Conservation (phyloP, 2,329 filamentous ascomycete species). For the Sclerotinia nivalis region DNA sequence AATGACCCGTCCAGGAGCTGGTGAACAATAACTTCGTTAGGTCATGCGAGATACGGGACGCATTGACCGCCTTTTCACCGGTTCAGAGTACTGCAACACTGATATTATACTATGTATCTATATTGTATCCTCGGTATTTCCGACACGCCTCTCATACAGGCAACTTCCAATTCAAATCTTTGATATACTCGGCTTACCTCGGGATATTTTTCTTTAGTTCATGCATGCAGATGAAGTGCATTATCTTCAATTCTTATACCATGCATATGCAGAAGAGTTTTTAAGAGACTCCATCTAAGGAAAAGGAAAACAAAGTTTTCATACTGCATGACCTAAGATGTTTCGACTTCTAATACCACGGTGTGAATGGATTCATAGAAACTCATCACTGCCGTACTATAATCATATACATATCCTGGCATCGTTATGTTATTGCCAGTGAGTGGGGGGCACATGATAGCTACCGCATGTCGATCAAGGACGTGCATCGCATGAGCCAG, state of each 20-base stretch:
- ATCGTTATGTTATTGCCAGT: background rate
- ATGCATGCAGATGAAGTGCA: constrained; percentile 7
- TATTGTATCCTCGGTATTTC: background rate
- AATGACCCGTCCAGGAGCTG: background rate
- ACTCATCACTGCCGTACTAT: background rate
- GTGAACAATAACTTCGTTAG: background rate
- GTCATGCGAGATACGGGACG: background rate
- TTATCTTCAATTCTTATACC: background rate
- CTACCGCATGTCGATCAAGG: constrained; percentile 12
- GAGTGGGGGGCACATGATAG: constrained; percentile 10
- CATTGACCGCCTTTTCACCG: background rate
- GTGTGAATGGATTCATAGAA: background rate
- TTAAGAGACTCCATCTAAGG: background rate
- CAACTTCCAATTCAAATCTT: background rate
- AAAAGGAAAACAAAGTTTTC: background rate
- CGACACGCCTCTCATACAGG: background rate
- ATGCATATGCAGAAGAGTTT: background rate
- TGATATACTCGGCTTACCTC: background rate
- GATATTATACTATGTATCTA: background rate
- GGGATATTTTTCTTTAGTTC: background rate
- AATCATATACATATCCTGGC: background rate
- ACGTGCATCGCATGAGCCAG: constrained; percentile 1
- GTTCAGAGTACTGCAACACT: background rate
- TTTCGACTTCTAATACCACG: background rate
- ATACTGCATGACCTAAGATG: background rate